Conservation (phyloP, 1,284 basidiomycete species). For the Peniophora sp. region DNA sequence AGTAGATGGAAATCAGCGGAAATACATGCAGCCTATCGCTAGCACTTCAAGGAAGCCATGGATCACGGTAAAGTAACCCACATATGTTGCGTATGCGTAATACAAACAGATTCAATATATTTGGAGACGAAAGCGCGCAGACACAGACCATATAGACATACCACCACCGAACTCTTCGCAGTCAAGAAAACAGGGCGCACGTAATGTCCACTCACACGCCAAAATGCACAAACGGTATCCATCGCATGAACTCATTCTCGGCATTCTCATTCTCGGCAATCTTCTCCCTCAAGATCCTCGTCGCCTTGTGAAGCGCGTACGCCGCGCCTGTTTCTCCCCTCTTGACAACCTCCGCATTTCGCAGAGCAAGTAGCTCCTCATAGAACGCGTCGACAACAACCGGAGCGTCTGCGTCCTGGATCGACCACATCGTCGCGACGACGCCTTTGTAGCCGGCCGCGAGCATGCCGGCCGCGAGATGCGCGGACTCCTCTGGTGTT, state of each 20-base stretch:
- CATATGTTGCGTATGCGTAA: too few species aligned
- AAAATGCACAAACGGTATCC: conserved; percentile 1
- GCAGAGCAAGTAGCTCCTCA: neutral
- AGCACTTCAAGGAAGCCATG: too few species aligned
- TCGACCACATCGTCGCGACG: neutral
- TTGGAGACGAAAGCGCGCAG: too few species aligned
- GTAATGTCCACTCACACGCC: neutral
- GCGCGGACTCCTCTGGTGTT: neutral
- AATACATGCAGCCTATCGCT: too few species aligned
- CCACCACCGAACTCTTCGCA: too few species aligned
- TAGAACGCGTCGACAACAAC: neutral
- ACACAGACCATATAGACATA: too few species aligned
- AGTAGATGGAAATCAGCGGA: too few species aligned
- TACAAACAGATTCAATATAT: too few species aligned
- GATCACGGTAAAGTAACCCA: too few species aligned
- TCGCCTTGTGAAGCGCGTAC: conserved; percentile 2
- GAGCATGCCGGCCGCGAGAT: neutral
- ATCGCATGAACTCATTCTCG: neutral
- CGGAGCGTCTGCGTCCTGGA: neutral
- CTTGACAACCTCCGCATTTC: too few species aligned
- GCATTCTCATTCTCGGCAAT: too few species aligned
- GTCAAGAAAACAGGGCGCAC: too few species aligned
- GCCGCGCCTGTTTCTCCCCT: neutral
- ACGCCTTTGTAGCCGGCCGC: neutral
- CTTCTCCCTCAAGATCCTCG: neutral